phyloP scores from a whole-genome alignment of 805 yeast genomes.

The Kodamaea fukazawae region DNA sequence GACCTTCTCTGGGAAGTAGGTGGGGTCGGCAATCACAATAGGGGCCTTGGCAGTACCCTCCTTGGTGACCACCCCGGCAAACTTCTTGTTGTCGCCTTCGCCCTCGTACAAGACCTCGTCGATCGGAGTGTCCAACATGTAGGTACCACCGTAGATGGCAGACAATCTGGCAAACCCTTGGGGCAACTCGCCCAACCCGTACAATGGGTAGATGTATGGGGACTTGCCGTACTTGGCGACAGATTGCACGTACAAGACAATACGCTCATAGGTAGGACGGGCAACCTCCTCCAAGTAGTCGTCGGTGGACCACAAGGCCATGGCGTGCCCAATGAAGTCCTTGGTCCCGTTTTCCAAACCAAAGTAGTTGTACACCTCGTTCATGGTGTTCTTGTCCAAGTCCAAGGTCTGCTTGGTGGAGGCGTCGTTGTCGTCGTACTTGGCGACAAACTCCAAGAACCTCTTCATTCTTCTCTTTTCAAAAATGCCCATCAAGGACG shows the following conservation, averaged over 20 bases:
- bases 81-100: constrained; percentile 41
- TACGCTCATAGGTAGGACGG: constrained; percentile 84
- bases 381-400: constrained; percentile 86
- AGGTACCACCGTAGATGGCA: constrained; percentile 97
- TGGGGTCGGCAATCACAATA: constrained; percentile 93
- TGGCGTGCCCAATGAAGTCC: constrained; percentile 97
- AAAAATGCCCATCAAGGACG: constrained; percentile 92
- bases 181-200: constrained; percentile 97
- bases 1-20: constrained; percentile 88
- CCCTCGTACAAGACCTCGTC: constrained; percentile 80
- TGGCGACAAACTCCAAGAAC: constrained; percentile 83
- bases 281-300: constrained; percentile 87
- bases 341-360: constrained; percentile 91
- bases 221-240: constrained; percentile 95
- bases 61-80: constrained; percentile 84
- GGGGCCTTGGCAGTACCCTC: constrained; percentile 93
- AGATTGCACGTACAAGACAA: constrained; percentile 79
- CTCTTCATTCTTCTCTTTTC: constrained; percentile 94
- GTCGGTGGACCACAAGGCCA: constrained; percentile 96
- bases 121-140: constrained; percentile 95
- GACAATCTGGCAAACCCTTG: constrained; percentile 97
- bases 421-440: constrained; percentile 72
- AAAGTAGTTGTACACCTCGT: constrained; percentile 81
- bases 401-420: constrained; percentile 84
- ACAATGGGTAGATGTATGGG: constrained; percentile 92